phyloP scores from a whole-genome alignment of 106 monocot species.

The Vanilla planifolia region DNA sequence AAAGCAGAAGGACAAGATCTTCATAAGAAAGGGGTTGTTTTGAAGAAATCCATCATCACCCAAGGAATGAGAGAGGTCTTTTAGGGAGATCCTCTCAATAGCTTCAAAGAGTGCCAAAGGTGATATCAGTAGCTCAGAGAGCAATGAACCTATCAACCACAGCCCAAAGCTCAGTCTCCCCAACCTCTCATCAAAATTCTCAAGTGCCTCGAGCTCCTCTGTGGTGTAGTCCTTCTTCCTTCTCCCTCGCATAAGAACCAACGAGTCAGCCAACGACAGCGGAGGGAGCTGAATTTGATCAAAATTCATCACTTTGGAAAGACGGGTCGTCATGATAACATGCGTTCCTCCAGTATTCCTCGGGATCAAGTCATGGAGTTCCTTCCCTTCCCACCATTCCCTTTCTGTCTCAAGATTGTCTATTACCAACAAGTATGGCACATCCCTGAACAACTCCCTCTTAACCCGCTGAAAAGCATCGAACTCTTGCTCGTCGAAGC shows the following conservation, averaged over 20 bases:
- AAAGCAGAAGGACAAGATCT: conserved; percentile 45
- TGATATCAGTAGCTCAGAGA: conserved; percentile 44
- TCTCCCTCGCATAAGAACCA: conserved; percentile 50
- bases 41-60: conserved; percentile 37
- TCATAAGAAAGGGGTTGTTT: conserved; percentile 45
- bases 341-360: conserved; percentile 84
- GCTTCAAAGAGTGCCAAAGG: conserved; percentile 60
- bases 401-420: conserved; percentile 87
- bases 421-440: conserved; percentile 76
- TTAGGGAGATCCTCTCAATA: conserved; percentile 38
- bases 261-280: conserved; percentile 46
- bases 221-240: conserved; percentile 56
- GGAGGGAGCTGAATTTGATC: conserved; percentile 64
- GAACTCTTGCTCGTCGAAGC: conserved; percentile 87
- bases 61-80: conserved; percentile 13
- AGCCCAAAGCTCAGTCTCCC: conserved; percentile 57
- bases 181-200: conserved; percentile 46
- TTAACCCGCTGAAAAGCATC: conserved; percentile 85
- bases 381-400: conserved; percentile 98
- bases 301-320: conserved; percentile 64
- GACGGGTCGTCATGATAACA: conserved; percentile 67
- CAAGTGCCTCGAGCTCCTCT: conserved; percentile 40
- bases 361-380: conserved; percentile 81
- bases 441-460: conserved; percentile 79
- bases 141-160: conserved; percentile 51